A percentile compares a stretch with the other conserved stretches of the same genome.
Evolutionary conservation across 1,284 basidiomycete species (phyloP).

Genomic region (Cryptococcus neoformans): DNA sequence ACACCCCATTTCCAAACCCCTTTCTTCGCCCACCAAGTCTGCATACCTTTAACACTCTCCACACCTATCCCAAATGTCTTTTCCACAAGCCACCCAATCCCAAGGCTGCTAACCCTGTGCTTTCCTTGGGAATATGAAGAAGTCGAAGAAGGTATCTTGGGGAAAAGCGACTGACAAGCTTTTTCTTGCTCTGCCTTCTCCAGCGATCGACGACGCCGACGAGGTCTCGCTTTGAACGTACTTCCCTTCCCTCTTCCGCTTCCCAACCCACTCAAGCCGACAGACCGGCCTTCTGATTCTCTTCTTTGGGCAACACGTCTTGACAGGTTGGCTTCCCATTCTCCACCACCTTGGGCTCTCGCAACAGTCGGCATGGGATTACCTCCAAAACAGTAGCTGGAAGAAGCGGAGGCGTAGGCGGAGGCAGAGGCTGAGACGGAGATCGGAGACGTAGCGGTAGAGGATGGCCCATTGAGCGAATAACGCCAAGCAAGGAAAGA

Average conservation of each 20-base stretch:
- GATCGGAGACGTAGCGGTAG: constrained; percentile 3
- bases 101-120: background rate
- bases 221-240: background rate
- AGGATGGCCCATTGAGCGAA: background rate
- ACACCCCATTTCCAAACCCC: constrained; percentile 13
- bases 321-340: constrained; percentile 43
- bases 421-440: background rate
- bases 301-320: constrained; percentile 38
- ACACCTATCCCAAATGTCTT: background rate
- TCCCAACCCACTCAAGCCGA: background rate
- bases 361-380: constrained; percentile 40
- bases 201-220: background rate
- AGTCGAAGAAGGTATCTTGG: background rate
- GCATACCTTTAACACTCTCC: background rate
- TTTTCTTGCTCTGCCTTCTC: background rate
- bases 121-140: background rate
- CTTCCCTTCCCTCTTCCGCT: background rate
- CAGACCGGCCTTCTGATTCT: constrained; percentile 8
- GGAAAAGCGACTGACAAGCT: constrained; percentile 1
- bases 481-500: constrained; percentile 29
- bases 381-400: constrained; percentile 5
- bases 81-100: background rate
- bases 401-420: constrained; percentile 18
- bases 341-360: constrained; percentile 32
- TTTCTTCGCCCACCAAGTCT: constrained; percentile 1